Evolutionary conservation across 2,329 filamentous ascomycete genomes (phyloP).

Genomic region (Arthroderma sp.): DNA sequence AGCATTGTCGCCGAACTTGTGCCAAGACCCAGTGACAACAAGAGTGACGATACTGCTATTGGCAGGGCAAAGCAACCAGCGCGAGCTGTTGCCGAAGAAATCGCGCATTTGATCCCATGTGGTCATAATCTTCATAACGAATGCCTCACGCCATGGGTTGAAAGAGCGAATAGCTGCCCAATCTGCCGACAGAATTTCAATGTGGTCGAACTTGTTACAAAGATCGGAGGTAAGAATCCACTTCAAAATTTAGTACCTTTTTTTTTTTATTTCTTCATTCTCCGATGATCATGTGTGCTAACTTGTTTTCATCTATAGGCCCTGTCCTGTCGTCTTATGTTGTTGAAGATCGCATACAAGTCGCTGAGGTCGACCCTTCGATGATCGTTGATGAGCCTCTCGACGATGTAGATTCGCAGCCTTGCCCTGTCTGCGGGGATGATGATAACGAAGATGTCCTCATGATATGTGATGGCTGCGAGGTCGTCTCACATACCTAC

Average conservation of each 20-base stretch:
- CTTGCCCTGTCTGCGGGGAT: constrained; percentile 74
- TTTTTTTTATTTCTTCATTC: constrained; percentile 1
- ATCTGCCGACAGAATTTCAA: constrained; percentile 92
- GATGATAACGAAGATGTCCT: constrained; percentile 72
- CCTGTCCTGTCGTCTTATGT: constrained; percentile 45
- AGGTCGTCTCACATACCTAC: constrained; percentile 79
- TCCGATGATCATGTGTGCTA: constrained; percentile 2
- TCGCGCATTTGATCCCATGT: constrained; percentile 59
- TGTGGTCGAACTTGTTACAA: constrained; percentile 69
- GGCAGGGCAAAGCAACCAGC: constrained; percentile 3
- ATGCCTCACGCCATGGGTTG: constrained; percentile 87
- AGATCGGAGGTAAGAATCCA: constrained; percentile 56
- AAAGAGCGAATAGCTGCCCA: constrained; percentile 93
- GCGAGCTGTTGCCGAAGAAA: constrained; percentile 29
- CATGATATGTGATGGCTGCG: constrained; percentile 82
- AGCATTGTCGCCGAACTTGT: constrained; percentile 13
- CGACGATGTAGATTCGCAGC: constrained; percentile 53
- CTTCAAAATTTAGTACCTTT: background rate
- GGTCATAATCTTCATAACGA: constrained; percentile 86
- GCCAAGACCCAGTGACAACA: constrained; percentile 18
- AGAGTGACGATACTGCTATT: constrained; percentile 14
- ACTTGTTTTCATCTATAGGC: constrained; percentile 27
- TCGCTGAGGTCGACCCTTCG: constrained; percentile 74
- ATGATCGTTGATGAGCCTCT: constrained; percentile 53
- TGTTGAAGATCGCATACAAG: constrained; percentile 48